Evolutionary conservation across 164 flowering plant species (phyloP).

Genomic region (Macadamia integrifolia): DNA sequence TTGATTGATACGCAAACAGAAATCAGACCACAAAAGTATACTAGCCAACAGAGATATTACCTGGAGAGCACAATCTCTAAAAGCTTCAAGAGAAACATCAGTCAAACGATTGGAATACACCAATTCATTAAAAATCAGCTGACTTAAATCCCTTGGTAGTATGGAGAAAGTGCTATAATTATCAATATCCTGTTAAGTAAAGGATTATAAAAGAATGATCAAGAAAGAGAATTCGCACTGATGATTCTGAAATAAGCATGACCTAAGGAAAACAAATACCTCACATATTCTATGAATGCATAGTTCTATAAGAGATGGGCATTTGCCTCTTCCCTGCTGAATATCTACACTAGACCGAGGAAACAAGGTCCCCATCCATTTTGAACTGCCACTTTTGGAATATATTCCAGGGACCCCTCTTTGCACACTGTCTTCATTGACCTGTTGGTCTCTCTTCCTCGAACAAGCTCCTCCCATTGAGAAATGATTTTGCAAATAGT

Average conservation of each 20-base stretch:
- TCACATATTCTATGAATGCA: conserved; percentile 52
- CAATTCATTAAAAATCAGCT: conserved; percentile 79
- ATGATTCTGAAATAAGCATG: background rate
- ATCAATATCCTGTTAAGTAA: conserved; percentile 43
- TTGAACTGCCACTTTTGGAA: conserved; percentile 75
- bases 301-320: conserved; percentile 78
- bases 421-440: conserved; percentile 42
- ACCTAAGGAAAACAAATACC: conserved; percentile 28
- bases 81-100: conserved; percentile 50
- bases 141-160: conserved; percentile 90
- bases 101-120: conserved; percentile 48
- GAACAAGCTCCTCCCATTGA: conserved; percentile 95
- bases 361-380: conserved; percentile 67
- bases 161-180: conserved; percentile 47
- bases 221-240: background rate
- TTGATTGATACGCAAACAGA: background rate
- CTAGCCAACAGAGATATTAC: conserved; percentile 23
- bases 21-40: background rate
- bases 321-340: conserved; percentile 30
- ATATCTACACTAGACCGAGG: conserved; percentile 32
- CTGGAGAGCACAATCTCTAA: conserved; percentile 89
- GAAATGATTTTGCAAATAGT: background rate
- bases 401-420: conserved; percentile 53
- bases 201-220: background rate
- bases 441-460: conserved; percentile 80